Evolutionary conservation across 1,284 basidiomycete species (phyloP).

Genomic region (Cronartium ribicola): DNA sequence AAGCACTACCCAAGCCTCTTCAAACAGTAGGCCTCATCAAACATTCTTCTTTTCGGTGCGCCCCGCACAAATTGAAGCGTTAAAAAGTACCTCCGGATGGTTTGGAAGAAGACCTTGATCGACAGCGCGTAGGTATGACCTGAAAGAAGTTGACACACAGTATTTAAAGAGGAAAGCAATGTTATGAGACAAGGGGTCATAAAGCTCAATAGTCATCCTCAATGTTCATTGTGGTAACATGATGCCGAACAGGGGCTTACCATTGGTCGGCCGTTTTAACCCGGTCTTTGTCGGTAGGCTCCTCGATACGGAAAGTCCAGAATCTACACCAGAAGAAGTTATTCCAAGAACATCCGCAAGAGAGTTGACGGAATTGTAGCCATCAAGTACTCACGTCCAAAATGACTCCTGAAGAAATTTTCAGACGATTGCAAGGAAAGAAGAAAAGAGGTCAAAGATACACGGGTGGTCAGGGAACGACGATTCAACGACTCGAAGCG

Average conservation of each 20-base stretch:
- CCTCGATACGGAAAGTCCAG: constrained; percentile 69
- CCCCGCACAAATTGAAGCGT: constrained; percentile 62
- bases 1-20: too few species aligned
- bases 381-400: constrained; percentile 28
- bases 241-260: not conserved
- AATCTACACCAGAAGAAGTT: constrained; percentile 50
- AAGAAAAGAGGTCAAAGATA: not conserved
- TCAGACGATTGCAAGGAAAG: too few species aligned
- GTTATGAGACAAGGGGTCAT: not conserved
- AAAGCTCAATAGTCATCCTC: not conserved
- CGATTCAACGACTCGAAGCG: not conserved
- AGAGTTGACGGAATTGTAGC: not conserved
- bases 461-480: not conserved
- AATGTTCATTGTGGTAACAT: not conserved
- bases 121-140: constrained; percentile 69
- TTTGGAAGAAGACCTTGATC: constrained; percentile 61
- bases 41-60: constrained; percentile 20
- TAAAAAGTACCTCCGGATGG: constrained; percentile 60
- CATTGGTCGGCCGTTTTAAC: not conserved
- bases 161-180: not conserved
- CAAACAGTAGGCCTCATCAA: too few species aligned
- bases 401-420: not conserved
- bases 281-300: constrained; percentile 11
- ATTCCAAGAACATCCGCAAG: not conserved
- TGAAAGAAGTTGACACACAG: constrained; percentile 47